phyloP scores from a whole-genome alignment of 805 yeast genomes.

The Priceomyces haplophilus region DNA sequence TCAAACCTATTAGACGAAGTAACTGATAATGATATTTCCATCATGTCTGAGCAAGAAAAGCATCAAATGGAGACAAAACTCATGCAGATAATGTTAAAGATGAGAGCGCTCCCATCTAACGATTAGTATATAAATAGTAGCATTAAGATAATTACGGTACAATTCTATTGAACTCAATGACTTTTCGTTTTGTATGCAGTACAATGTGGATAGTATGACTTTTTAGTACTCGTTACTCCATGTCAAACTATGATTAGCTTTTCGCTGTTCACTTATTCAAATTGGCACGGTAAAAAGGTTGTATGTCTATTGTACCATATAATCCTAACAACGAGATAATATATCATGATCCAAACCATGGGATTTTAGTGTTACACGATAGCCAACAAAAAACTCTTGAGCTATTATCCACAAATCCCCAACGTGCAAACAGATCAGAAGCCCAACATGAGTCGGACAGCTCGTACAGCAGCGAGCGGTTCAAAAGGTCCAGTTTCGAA shows the following conservation, averaged over 20 bases:
- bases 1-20: conserved; percentile 2
- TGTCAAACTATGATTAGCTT: no score
- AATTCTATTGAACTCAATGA: background rate
- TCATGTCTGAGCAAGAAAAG: conserved; percentile 15
- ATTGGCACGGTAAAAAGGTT: background rate
- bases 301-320: conserved; percentile 40
- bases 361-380: conserved; percentile 34
- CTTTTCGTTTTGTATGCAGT: background rate
- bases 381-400: conserved; percentile 28
- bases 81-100: conserved; percentile 32
- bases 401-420: conserved; percentile 16
- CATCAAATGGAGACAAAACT: conserved; percentile 31
- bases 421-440: background rate
- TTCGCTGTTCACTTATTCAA: no score
- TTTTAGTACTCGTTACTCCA: no score
- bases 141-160: background rate
- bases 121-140: background rate
- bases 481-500: background rate
- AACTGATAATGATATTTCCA: conserved; percentile 13
- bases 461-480: background rate
- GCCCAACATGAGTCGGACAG: background rate
- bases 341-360: conserved; percentile 34
- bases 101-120: conserved; percentile 15
- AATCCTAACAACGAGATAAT: conserved; percentile 27
- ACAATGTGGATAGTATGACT: background rate